These are phyloP conservation scores for Pleurotus cornucopiae DNA, from an alignment of 768 basidiomycete species.

Conservation along the genomic window DNA sequence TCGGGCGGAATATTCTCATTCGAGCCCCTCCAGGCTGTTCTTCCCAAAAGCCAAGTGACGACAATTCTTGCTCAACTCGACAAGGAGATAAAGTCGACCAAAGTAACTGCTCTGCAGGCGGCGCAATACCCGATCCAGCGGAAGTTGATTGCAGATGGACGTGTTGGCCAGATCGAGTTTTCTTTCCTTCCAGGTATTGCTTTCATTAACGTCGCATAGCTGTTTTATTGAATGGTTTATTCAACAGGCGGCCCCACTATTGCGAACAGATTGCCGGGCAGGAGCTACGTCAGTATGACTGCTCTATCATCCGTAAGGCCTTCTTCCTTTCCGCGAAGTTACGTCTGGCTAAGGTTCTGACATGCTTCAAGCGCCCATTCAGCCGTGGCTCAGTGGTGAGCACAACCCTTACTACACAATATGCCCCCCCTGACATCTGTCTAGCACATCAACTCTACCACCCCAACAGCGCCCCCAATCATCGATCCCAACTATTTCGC, in stretches of 20 bases:
- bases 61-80: neutral
- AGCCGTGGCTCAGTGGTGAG: neutral
- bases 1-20: neutral
- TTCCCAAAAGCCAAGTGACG: neutral
- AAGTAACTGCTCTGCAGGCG: neutral
- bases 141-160: neutral
- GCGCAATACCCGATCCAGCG: neutral
- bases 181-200: no score
- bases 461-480: constrained; percentile 33
- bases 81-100: neutral
- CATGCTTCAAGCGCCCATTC: neutral
- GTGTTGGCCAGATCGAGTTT: no score
- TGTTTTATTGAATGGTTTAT: no score
- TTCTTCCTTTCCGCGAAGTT: no score
- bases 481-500: constrained; percentile 44
- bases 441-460: constrained; percentile 36
- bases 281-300: no score
- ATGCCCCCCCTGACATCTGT: constrained; percentile 30
- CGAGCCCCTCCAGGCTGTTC: neutral
- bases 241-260: no score
- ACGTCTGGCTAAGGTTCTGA: no score
- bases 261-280: no score
- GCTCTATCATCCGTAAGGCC: no score
- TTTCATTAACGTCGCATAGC: no score
- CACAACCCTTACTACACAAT: neutral